A percentile compares a stretch with the other conserved stretches of the same genome.
Conservation (phyloP, 2,329 filamentous ascomycete genomes). For the Penicillium sp. region DNA sequence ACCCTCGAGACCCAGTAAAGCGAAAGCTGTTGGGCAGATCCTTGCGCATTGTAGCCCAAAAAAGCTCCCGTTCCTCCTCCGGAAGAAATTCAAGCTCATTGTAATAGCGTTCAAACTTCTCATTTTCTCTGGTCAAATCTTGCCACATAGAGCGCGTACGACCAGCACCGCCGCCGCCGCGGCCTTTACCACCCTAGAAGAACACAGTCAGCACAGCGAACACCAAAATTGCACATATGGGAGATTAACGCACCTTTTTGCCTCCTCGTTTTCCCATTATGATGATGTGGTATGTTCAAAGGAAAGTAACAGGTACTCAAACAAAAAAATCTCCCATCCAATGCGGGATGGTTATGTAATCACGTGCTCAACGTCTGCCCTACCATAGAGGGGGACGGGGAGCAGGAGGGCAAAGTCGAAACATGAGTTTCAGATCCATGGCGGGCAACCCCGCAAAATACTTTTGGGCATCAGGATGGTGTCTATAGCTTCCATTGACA, state of each 20-base stretch:
- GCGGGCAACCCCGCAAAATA: background rate
- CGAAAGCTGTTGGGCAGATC: conserved; percentile 96
- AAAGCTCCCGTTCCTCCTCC: conserved; percentile 71
- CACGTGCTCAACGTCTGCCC: background rate
- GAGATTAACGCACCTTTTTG: conserved; percentile 24
- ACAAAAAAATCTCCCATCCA: conserved; percentile 19
- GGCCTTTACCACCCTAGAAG: conserved; percentile 39
- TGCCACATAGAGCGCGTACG: conserved; percentile 49
- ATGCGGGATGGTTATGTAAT: conserved; percentile 6
- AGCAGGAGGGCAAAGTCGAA: conserved; percentile 8
- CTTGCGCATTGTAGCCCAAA: conserved; percentile 77
- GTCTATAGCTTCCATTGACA: background rate
- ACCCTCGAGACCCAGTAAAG: conserved; percentile 93
- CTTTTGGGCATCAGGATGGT: background rate
- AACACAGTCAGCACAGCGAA: conserved; percentile 21
- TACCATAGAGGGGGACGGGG: no score
- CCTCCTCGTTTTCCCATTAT: conserved; percentile 34
- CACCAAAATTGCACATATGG: background rate
- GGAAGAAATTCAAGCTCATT: conserved; percentile 70
- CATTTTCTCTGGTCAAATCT: conserved; percentile 72
- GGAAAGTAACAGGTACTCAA: conserved; percentile 5
- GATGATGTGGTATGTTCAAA: conserved; percentile 9
- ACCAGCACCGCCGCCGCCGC: conserved; percentile 41
- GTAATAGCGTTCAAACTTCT: conserved; percentile 83
- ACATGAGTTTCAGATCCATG: conserved; percentile 4